Evolutionary conservation across 129 eudicot genomes (phyloP).

Genomic region (Chrysanthemum makinoi): DNA sequence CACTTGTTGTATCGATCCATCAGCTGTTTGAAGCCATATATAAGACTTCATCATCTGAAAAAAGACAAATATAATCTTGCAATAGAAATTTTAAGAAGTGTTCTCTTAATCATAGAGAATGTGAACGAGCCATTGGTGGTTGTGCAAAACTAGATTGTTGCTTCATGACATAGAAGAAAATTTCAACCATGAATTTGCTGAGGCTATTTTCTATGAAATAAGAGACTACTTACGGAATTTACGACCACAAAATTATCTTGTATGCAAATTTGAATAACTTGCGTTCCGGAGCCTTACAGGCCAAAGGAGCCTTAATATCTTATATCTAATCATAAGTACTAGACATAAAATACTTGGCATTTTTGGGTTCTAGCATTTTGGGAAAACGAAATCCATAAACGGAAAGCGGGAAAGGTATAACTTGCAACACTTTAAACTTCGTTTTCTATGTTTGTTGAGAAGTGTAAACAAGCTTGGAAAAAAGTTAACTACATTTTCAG

Average conservation of each 20-base stretch:
- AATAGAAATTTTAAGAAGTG: background rate
- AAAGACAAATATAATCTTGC: background rate
- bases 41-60: constrained; percentile 76
- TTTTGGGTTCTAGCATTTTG: too few species aligned
- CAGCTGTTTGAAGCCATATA: constrained; percentile 88
- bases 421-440: too few species aligned
- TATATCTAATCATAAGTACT: too few species aligned
- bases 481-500: background rate
- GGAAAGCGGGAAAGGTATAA: too few species aligned
- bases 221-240: background rate
- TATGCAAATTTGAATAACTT: background rate
- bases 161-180: background rate
- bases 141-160: constrained; percentile 1
- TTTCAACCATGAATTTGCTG: background rate
- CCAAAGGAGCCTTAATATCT: too few species aligned
- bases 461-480: background rate
- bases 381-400: too few species aligned
- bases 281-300: background rate
- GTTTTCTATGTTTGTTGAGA: too few species aligned
- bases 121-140: constrained; percentile 4
- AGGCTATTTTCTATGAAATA: background rate
- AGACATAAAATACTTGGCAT: too few species aligned
- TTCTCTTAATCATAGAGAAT: background rate
- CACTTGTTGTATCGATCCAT: constrained; percentile 78
- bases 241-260: background rate